Evolutionary conservation across 495 filamentous ascomycete species (phyloP).

Genomic region (Hapsidospora chrysogenum): DNA sequence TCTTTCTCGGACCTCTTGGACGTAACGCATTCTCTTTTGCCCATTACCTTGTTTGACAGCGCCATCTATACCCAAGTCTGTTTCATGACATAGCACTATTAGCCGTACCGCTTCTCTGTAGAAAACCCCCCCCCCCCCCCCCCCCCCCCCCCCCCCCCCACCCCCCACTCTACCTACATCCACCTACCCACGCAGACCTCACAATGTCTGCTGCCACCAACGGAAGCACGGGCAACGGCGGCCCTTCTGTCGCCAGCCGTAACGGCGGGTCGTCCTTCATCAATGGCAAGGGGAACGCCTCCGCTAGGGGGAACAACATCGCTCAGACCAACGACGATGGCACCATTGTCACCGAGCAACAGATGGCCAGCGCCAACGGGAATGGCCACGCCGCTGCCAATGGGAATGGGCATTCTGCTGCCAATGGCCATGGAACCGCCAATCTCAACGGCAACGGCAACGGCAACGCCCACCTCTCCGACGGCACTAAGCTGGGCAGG

Average conservation of each 20-base stretch:
- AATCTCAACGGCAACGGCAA: background rate
- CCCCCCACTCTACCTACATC: no score
- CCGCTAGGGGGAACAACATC: background rate
- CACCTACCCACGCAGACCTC: no score
- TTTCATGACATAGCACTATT: no score
- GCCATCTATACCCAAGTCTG: no score
- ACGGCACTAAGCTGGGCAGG: slow-evolving; percentile 14
- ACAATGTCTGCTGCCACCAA: no score
- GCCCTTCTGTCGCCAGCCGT: background rate
- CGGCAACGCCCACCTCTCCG: background rate
- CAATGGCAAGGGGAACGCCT: background rate
- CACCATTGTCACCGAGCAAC: background rate
- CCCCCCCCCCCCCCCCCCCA: no score
- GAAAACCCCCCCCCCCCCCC: no score
- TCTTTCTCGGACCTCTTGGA: no score
- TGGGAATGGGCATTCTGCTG: background rate
- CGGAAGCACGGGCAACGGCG: background rate
- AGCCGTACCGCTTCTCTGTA: no score
- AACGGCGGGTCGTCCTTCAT: background rate
- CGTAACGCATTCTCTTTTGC: no score
- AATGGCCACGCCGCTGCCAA: background rate
- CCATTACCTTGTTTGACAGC: no score
- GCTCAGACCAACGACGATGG: background rate
- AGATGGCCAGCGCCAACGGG: background rate
- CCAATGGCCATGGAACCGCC: background rate